These are phyloP conservation scores for Fulvia fulva DNA, from an alignment of 2,329 filamentous ascomycete species.

Conservation along the genomic window DNA sequence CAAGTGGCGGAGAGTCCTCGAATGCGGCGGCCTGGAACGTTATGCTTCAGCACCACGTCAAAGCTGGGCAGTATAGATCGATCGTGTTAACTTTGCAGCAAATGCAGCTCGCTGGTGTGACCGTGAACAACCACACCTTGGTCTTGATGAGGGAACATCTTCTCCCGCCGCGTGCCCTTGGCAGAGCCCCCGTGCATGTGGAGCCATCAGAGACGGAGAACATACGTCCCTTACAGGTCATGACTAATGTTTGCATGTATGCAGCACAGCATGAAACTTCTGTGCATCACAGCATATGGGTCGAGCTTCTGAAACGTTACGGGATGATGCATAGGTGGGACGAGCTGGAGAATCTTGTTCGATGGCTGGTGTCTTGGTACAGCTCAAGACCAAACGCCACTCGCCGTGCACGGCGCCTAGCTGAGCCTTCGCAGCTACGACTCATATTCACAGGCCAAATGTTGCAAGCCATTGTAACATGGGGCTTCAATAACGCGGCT, in stretches of 20 bases:
- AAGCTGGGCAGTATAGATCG: slow-evolving; percentile 24
- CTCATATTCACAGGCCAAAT: slow-evolving; percentile 27
- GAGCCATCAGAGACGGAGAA: slow-evolving; percentile 9
- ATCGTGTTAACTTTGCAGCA: slow-evolving; percentile 42
- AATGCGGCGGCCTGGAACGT: slow-evolving; percentile 45
- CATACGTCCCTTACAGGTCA: slow-evolving; percentile 41
- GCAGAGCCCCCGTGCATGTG: slow-evolving; percentile 33
- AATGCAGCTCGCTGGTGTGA: slow-evolving; percentile 46
- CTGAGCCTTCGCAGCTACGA: background rate
- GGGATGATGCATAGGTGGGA: slow-evolving; percentile 54
- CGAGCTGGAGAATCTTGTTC: slow-evolving; percentile 49
- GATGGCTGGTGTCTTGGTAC: slow-evolving; percentile 46
- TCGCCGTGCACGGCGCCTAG: background rate
- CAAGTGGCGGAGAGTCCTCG: slow-evolving; percentile 31
- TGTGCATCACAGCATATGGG: slow-evolving; percentile 49
- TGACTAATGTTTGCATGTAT: slow-evolving; percentile 47
- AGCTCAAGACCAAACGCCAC: background rate
- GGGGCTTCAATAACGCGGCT: slow-evolving; percentile 31
- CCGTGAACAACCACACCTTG: slow-evolving; percentile 44
- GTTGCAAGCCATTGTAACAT: slow-evolving; percentile 31
- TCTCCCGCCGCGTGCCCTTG: slow-evolving; percentile 37
- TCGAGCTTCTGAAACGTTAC: slow-evolving; percentile 55
- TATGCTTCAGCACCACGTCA: slow-evolving; percentile 42
- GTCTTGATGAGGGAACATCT: slow-evolving; percentile 39
- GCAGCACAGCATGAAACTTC: slow-evolving; percentile 29